A percentile compares a stretch with the other conserved stretches of the same genome.
Evolutionary conservation across 192 early-diverging fungal species (phyloP).

Genomic region (Gonapodya prolifera): DNA sequence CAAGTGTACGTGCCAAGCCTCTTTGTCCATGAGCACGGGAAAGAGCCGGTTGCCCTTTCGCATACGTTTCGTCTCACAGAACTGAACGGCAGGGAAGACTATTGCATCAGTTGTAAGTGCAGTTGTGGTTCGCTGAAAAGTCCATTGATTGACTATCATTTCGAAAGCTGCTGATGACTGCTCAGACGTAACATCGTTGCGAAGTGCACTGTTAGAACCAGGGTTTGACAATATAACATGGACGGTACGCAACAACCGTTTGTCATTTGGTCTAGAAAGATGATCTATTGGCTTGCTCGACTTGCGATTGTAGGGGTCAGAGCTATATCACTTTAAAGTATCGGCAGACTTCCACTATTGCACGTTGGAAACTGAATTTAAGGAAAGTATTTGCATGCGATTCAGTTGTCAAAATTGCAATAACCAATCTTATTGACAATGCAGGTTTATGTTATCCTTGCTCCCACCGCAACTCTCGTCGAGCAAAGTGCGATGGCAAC

Average conservation of each 20-base stretch:
- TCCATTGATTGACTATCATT: background rate
- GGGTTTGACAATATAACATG: background rate
- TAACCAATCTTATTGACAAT: background rate
- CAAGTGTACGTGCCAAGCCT: background rate
- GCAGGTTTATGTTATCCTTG: background rate
- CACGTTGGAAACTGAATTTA: background rate
- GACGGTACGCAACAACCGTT: background rate
- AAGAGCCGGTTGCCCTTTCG: background rate
- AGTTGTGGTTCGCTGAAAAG: background rate
- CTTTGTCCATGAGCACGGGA: background rate
- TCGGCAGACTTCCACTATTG: background rate
- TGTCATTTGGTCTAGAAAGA: background rate
- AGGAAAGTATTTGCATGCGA: background rate
- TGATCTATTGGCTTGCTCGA: background rate
- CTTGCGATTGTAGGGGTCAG: background rate
- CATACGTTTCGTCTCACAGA: background rate
- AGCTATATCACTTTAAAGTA: background rate
- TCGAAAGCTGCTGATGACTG: background rate
- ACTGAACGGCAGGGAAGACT: conserved; percentile 5
- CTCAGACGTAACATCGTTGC: background rate
- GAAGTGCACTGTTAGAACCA: background rate
- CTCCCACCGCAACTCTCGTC: background rate
- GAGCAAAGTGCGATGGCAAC: conserved; percentile 4
- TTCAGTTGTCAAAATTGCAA: background rate
- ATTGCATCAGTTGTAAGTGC: background rate